Base-by-base conservation (phyloP, 129 eudicot genomes). In the Artemisia argyi region DNA sequence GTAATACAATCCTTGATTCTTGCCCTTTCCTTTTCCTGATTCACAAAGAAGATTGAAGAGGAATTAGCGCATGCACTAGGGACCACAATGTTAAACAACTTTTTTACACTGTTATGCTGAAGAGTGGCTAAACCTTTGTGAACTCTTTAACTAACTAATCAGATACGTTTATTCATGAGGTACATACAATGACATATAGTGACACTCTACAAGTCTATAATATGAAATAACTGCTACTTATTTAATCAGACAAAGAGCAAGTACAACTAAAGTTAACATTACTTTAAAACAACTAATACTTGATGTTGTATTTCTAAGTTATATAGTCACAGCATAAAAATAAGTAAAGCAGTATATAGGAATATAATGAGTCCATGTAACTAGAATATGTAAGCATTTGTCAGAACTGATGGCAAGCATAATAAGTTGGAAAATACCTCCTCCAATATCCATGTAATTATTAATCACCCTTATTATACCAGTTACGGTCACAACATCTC, bases 381-480 rank as follows among this genome's bases (percentile, higher is more conserved):
- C 16, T 24, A 24, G 14, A 7, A 13, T 11, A 60, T 26, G 42
- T 12, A 24, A 60, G 61, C 42, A 16, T 46, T 59, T 11, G 42
- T 7, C 1, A 48, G 39, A 50, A 59, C 44, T 32, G 32, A 71
- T 32, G 15, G 39, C n/a, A 51, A 68, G 22, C 68, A 42, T 26
- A 48, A 77, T 17, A 22, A 52, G 19, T 62, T 17, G 5, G 22
- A 78, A 73, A 28, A 3, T 85, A 94, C 98, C 98, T 94, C 99
- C 99, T 65, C 99, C 99, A 75, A 94, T 86, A 76, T 94, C 99
- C 97, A 90, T 90, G 87, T 86, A 90, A 76, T 84, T 94, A 80
- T 94, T 94, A 49, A 94, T 88, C 75, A 90, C 93, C 74, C 91
- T 88, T 76, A 94, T 88, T 51, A 94, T 82, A 64, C 99, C 99